Evolutionary conservation across 2,329 filamentous ascomycete species (phyloP), one percentile per base, ranked within the genome.

Genomic region (Emericellopsis cladophorae): DNA sequence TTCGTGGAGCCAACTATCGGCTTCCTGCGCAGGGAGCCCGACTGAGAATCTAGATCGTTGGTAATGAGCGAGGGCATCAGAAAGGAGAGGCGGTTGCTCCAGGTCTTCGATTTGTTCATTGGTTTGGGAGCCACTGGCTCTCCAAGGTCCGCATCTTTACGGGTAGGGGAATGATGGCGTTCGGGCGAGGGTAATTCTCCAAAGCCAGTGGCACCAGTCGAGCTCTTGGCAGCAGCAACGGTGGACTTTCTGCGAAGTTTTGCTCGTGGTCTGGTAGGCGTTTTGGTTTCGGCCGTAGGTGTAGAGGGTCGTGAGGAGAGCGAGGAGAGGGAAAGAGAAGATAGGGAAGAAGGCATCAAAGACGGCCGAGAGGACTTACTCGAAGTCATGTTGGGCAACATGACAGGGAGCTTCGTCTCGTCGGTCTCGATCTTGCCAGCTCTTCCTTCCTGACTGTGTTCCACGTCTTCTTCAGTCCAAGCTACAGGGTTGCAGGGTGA

Each of bases 351-450:
- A 48, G 58, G 53, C 47, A 65, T 53, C 41, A 57, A 49, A 44
- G 56, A 54, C 40, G 58, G 56, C 53, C 60, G 55, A 50, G 59
- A 55, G 46, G 60, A 66, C 62, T 66, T 68, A 62, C 60, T 61
- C 51, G 64, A 65, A 55, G 63, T 59, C 64, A 67, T 67, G 49
- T 51, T 60, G 58, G 57, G 57, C 53, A 54, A 40, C 44, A 53
- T 51, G 50, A 54, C 48, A 49, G 52, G 26, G 26, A 29, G n/a
- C 56, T 51, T 18, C n/a, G 23, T 29, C 39, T 41, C 7, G 16
- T 35, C 32, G 24, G 33, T 37, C 29, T 41, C 29, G 24, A 15
- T 41, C 40, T 23, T 9, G 26, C 37, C 26, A n/a, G 22, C 22
- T 29, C 9, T 9, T 29, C 12, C 26, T 29, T 29, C 26, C 26